phyloP scores from a whole-genome alignment of 2,329 filamentous ascomycete genomes.

The Diplodia corticola region DNA sequence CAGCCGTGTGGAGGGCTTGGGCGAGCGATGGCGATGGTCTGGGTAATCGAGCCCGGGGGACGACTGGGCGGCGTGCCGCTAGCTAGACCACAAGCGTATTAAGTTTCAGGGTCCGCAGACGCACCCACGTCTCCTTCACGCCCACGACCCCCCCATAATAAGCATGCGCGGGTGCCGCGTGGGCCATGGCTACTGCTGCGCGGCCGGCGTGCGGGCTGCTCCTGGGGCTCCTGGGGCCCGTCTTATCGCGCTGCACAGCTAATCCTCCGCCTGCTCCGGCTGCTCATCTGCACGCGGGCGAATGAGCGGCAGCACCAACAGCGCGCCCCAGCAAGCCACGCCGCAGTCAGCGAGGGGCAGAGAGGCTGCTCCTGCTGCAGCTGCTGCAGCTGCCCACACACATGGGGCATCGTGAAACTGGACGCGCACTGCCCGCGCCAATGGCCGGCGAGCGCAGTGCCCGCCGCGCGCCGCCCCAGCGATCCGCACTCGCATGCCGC shows the following conservation, averaged over 20 bases:
- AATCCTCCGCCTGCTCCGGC: not conserved
- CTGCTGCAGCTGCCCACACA: constrained; percentile 2
- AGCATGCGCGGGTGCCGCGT: constrained; percentile 8
- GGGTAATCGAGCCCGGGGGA: not conserved
- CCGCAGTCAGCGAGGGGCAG: constrained; percentile 3
- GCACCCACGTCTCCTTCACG: not conserved
- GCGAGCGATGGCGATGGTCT: constrained; percentile 19
- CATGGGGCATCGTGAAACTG: constrained; percentile 3
- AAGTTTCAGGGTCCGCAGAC: not conserved
- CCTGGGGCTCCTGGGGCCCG: not conserved
- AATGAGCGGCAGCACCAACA: constrained; percentile 4
- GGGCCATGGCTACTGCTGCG: not conserved
- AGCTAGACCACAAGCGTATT: not conserved
- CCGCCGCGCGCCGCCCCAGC: not conserved
- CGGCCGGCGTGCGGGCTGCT: not conserved
- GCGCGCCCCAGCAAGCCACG: not conserved
- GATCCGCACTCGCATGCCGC: not conserved
- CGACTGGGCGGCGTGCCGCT: not conserved
- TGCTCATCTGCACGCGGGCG: not conserved
- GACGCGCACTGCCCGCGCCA: not conserved
- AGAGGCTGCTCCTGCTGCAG: not conserved
- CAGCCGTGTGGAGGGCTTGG: constrained; percentile 15
- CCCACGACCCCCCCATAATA: not conserved
- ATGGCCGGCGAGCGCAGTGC: not conserved
- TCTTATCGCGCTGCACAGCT: not conserved